Conservation (phyloP, 2,329 filamentous ascomycete species). For the Stachybotrys chartarum region DNA sequence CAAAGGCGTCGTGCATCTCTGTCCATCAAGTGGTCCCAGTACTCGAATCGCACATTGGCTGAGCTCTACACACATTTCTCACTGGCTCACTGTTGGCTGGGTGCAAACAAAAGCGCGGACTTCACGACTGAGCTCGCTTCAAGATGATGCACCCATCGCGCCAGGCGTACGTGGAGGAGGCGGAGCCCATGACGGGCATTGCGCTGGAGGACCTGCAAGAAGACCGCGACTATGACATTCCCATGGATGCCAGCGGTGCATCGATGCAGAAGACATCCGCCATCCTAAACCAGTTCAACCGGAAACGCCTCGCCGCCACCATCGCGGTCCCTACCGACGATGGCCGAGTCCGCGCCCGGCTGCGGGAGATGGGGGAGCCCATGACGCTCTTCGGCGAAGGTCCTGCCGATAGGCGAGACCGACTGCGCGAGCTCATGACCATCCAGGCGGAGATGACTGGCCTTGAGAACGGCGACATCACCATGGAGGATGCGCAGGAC, state of each 20-base stretch:
- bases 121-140: constrained; percentile 5
- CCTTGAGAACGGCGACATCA: constrained; percentile 49
- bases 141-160: constrained; percentile 78
- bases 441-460: constrained; percentile 59
- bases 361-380: constrained; percentile 86
- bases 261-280: constrained; percentile 78
- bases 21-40: too few relatives aligned
- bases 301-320: constrained; percentile 80
- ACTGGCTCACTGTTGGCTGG: too few relatives aligned
- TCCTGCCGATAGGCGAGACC: constrained; percentile 75
- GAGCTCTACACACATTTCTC: too few relatives aligned
- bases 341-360: constrained; percentile 68
- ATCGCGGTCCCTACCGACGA: constrained; percentile 94
- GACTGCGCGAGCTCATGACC: constrained; percentile 73
- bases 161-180: constrained; percentile 91
- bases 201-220: constrained; percentile 45
- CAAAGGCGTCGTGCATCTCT: too few relatives aligned
- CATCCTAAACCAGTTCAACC: constrained; percentile 80
- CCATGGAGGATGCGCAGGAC: constrained; percentile 51
- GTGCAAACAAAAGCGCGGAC: neutral
- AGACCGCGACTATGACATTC: constrained; percentile 82
- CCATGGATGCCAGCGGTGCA: constrained; percentile 55
- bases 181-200: constrained; percentile 45
- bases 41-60: too few relatives aligned
- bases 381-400: constrained; percentile 93